Conservation (phyloP, 1,139 yeast genomes). For the Yamadazyma kanchanaburiensis region DNA sequence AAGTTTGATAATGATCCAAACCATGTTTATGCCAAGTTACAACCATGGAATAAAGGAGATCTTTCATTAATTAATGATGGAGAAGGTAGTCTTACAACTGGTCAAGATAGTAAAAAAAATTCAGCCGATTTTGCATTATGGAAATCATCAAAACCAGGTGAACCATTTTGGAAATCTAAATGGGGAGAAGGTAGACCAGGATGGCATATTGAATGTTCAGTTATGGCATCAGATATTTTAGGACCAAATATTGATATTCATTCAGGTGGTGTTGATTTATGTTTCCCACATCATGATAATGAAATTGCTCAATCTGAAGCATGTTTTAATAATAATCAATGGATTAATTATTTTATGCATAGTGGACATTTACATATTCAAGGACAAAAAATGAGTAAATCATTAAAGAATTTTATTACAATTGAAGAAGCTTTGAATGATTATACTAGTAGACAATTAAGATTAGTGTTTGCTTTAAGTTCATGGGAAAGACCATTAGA, state of each 20-base stretch:
- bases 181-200: slow-evolving; percentile 99
- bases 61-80: slow-evolving; percentile 87
- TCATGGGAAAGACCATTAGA: slow-evolving; percentile 94
- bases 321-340: slow-evolving; percentile 79
- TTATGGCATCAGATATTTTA: slow-evolving; percentile 90
- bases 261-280: slow-evolving; percentile 95
- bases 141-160: slow-evolving; percentile 97
- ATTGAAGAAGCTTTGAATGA: slow-evolving; percentile 81
- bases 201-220: slow-evolving; percentile 99
- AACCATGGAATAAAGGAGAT: slow-evolving; percentile 97
- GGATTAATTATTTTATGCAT: slow-evolving; percentile 96
- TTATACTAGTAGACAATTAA: slow-evolving; percentile 74
- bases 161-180: slow-evolving; percentile 91
- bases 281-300: slow-evolving; percentile 99
- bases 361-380: slow-evolving; percentile 97
- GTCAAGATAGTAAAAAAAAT: slow-evolving; percentile 55
- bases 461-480: slow-evolving; percentile 85
- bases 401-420: slow-evolving; percentile 91
- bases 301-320: slow-evolving; percentile 98
- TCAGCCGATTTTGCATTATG: slow-evolving; percentile 92
- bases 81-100: slow-evolving; percentile 79
- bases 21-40: slow-evolving; percentile 91
- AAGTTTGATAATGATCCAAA: slow-evolving; percentile 68
- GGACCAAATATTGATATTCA: slow-evolving; percentile 90
- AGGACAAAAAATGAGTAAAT: slow-evolving; percentile 97